phyloP scores from a whole-genome alignment of 352 stramenopile genomes.

The Pythium utonaiense region DNA sequence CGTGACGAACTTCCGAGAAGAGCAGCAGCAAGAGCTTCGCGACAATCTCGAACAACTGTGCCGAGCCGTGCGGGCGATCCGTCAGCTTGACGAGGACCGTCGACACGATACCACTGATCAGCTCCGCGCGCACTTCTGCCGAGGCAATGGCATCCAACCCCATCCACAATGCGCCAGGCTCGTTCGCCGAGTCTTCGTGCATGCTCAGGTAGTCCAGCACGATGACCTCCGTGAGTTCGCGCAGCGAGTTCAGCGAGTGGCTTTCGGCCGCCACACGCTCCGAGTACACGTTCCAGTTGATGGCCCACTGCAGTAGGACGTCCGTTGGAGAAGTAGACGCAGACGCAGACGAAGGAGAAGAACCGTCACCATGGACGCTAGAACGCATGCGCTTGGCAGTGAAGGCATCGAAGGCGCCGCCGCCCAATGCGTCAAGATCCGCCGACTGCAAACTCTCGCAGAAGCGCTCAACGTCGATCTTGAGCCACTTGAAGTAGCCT shows the following conservation, averaged over 20 bases:
- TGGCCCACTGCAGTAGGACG: conserved; percentile 57
- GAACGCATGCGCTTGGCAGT: conserved; percentile 66
- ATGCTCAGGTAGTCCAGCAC: conserved; percentile 70
- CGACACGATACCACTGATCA: conserved; percentile 62
- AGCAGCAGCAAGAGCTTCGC: conserved; percentile 57
- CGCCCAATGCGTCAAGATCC: conserved; percentile 43
- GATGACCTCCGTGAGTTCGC: conserved; percentile 75
- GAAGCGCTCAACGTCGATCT: conserved; percentile 76
- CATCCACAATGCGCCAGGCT: conserved; percentile 50
- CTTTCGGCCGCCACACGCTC: conserved; percentile 78
- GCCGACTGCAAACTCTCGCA: conserved; percentile 55
- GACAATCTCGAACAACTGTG: conserved; percentile 76
- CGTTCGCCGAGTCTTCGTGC: conserved; percentile 30
- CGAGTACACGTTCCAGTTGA: conserved; percentile 85
- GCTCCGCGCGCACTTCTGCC: conserved; percentile 47
- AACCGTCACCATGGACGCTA: conserved; percentile 29
- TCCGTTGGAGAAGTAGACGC: conserved; percentile 35
- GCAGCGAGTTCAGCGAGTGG: conserved; percentile 71
- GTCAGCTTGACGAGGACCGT: conserved; percentile 63
- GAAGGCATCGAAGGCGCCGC: conserved; percentile 37
- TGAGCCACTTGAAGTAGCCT: conserved; percentile 79
- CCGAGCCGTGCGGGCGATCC: conserved; percentile 41
- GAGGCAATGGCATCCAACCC: conserved; percentile 56
- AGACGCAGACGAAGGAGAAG: conserved; percentile 30
- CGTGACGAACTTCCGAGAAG: conserved; percentile 36